Percentiles rank a stretch among this genome's conserved stretches.
These are phyloP conservation scores for Entonaema liquescens DNA, from an alignment of 495 filamentous ascomycete genomes.

Conservation along the genomic window DNA sequence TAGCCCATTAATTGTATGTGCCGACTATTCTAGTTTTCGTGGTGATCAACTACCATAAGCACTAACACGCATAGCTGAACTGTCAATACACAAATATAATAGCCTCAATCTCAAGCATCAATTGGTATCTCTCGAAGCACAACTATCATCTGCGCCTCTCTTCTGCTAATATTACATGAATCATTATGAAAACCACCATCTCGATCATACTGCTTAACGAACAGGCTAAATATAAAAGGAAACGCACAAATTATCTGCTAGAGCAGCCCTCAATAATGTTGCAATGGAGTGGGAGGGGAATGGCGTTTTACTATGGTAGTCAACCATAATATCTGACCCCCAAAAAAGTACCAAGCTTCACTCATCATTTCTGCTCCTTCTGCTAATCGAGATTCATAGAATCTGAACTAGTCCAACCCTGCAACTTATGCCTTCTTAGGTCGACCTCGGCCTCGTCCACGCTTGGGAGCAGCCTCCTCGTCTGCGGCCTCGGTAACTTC, in stretches of 20 bases:
- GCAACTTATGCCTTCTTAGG: constrained; percentile 31
- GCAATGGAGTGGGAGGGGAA: not conserved
- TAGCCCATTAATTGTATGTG: not conserved
- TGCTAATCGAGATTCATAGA: not conserved
- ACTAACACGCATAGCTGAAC: not conserved
- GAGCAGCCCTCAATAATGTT: not conserved
- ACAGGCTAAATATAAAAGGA: constrained; percentile 8
- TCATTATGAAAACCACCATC: not conserved
- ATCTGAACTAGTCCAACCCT: not conserved
- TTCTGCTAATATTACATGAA: constrained; percentile 10
- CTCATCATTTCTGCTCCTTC: not conserved
- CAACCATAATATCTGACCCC: not conserved
- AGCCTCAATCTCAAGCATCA: constrained; percentile 21
- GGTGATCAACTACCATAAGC: not conserved
- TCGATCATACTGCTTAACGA: not conserved
- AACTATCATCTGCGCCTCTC: constrained; percentile 8
- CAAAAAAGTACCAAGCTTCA: not conserved
- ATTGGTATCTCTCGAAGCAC: constrained; percentile 35
- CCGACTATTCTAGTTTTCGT: not conserved
- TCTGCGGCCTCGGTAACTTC: no score
- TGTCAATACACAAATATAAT: not conserved
- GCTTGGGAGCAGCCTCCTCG: constrained; percentile 24
- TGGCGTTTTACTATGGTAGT: not conserved
- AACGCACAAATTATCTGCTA: constrained; percentile 5
- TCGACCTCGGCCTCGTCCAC: constrained; percentile 28